Evolutionary conservation across 2,329 filamentous ascomycete species (phyloP).

Genomic region (Monilinia fructigena): DNA sequence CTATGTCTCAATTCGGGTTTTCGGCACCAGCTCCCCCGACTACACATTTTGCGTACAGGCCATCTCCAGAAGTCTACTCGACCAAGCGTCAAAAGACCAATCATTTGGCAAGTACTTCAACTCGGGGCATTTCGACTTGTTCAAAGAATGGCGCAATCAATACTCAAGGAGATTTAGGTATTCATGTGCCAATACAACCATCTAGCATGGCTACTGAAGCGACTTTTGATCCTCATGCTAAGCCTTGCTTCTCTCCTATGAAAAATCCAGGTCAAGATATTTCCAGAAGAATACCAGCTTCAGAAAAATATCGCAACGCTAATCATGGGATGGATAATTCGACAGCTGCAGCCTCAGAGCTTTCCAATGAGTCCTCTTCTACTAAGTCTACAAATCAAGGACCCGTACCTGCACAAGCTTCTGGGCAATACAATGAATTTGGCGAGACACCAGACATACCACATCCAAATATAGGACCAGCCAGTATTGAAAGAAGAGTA

Average conservation of each 20-base stretch:
- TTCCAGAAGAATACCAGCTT: not conserved
- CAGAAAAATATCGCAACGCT: not conserved
- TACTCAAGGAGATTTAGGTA: not conserved
- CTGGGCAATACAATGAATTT: not conserved
- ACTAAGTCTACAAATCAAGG: not conserved
- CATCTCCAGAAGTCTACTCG: not conserved
- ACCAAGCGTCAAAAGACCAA: constrained; percentile 7
- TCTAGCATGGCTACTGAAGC: not conserved
- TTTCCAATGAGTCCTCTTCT: not conserved
- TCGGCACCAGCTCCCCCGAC: not conserved
- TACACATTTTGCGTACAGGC: not conserved
- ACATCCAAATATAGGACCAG: not conserved
- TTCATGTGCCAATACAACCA: not conserved
- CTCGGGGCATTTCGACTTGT: not conserved
- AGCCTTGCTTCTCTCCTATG: too few relatives aligned
- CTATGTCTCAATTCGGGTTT: not conserved
- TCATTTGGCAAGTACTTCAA: not conserved
- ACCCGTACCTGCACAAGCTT: not conserved
- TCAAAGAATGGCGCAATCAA: not conserved
- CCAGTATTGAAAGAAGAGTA: not conserved
- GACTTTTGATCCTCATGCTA: not conserved
- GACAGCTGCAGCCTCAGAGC: not conserved
- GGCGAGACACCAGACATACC: not conserved
- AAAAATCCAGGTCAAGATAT: not conserved
- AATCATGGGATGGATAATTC: not conserved